Conservation (phyloP, 1,284 basidiomycete species). For the Cutaneotrichosporon curvatum region DNA sequence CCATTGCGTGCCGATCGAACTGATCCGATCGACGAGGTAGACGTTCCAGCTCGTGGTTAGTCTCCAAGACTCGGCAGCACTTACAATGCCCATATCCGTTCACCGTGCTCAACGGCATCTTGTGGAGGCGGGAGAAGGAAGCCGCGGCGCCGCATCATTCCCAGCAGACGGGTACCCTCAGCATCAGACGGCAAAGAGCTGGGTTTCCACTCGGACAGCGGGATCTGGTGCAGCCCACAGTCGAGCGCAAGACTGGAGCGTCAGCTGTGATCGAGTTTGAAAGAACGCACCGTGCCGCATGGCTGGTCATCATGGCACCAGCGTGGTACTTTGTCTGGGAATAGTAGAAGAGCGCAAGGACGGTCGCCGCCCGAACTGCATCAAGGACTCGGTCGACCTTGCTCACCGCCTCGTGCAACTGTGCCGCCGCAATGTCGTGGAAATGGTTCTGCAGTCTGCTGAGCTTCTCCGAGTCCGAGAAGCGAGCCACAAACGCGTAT, state of each 20-base stretch:
- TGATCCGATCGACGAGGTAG: constrained; percentile 27
- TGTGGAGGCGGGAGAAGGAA: constrained; percentile 26
- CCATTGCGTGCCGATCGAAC: constrained; percentile 29
- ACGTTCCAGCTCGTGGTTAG: constrained; percentile 30
- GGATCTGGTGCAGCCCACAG: constrained; percentile 30
- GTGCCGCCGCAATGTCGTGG: constrained; percentile 23
- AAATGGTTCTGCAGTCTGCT: constrained; percentile 32
- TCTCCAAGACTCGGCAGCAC: constrained; percentile 1
- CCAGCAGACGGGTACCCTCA: constrained; percentile 5
- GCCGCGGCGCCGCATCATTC: constrained; percentile 27
- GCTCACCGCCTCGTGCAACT: constrained; percentile 26
- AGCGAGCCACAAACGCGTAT: constrained; percentile 32
- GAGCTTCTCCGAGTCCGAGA: constrained; percentile 28
- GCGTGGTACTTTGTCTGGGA: constrained; percentile 32
- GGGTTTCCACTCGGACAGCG: constrained; percentile 23
- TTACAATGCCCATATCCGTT: constrained; percentile 41
- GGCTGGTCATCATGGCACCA: constrained; percentile 32
- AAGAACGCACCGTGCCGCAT: constrained; percentile 18
- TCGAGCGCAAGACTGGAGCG: constrained; percentile 22
- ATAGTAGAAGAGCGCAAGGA: constrained; percentile 35
- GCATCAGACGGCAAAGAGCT: constrained; percentile 6
- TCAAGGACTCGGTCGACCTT: constrained; percentile 31
- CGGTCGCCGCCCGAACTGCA: constrained; percentile 29
- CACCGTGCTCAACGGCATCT: constrained; percentile 35
- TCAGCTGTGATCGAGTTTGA: too few relatives aligned